Percentiles rank a stretch among this genome's conserved stretches.
phyloP scores from a whole-genome alignment of 495 filamentous ascomycete genomes.

The Xylaria telfairii region DNA sequence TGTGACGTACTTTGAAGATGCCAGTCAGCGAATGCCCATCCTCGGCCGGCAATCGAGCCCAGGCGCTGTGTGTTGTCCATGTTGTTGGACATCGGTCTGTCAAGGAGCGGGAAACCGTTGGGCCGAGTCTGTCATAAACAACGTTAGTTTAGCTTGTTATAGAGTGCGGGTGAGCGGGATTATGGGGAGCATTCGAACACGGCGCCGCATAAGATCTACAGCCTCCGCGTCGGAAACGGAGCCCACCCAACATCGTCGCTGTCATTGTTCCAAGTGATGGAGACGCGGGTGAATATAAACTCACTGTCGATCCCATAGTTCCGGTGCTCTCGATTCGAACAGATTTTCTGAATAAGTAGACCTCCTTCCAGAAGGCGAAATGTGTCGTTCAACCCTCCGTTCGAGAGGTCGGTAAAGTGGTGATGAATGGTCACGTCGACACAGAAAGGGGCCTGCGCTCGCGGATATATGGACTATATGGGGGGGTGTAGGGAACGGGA shows the following conservation, averaged over 20 bases:
- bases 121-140: slow-evolving; percentile 40
- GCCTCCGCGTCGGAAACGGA: background rate
- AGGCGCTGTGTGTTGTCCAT: slow-evolving; percentile 17
- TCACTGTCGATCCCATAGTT: slow-evolving; percentile 18
- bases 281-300: slow-evolving; percentile 29
- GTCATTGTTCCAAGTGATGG: background rate
- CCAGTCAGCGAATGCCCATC: too few relatives aligned
- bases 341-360: background rate
- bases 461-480: background rate
- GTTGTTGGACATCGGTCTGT: slow-evolving; percentile 20
- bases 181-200: background rate
- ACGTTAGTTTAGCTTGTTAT: slow-evolving; percentile 22
- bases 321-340: background rate
- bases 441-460: background rate
- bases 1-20: too few relatives aligned
- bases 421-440: slow-evolving; percentile 5
- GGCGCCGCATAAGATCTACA: background rate
- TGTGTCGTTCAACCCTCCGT: background rate
- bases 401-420: background rate
- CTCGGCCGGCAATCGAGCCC: slow-evolving; percentile 53
- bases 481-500: background rate
- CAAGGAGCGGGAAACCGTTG: slow-evolving; percentile 46
- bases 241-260: background rate
- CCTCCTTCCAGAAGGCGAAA: background rate
- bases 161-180: background rate